phyloP scores from a whole-genome alignment of 345 rosid genomes.

The Salix caprea region DNA sequence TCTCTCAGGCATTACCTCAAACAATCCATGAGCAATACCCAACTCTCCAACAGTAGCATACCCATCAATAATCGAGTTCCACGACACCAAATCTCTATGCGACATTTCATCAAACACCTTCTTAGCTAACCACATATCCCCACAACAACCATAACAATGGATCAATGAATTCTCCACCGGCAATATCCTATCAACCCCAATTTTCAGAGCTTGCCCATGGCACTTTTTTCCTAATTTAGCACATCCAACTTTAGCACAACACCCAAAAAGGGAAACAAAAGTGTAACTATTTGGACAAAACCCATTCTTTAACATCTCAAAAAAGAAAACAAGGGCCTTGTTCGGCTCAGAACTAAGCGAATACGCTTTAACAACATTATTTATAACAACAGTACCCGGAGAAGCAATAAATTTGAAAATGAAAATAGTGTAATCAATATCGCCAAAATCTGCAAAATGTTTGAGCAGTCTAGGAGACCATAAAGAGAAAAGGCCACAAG shows the following conservation, averaged over 20 bases:
- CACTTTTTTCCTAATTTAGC: slow-evolving; percentile 42
- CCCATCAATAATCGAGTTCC: slow-evolving; percentile 45
- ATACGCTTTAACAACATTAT: slow-evolving; percentile 44
- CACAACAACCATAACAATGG: slow-evolving; percentile 41
- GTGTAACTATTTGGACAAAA: slow-evolving; percentile 58
- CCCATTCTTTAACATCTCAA: slow-evolving; percentile 40
- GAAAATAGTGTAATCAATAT: slow-evolving; percentile 38
- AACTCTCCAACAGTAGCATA: slow-evolving; percentile 27
- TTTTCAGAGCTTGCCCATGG: slow-evolving; percentile 55
- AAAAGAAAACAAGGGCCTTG: slow-evolving; percentile 41
- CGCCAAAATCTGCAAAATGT: slow-evolving; percentile 39
- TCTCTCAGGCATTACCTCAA: slow-evolving; percentile 44
- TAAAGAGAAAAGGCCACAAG: slow-evolving; percentile 48
- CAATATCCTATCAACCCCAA: slow-evolving; percentile 44
- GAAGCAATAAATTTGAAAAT: slow-evolving; percentile 37
- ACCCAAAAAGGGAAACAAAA: slow-evolving; percentile 48
- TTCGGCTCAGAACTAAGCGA: slow-evolving; percentile 37
- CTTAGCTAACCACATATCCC: slow-evolving; percentile 32
- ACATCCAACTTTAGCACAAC: slow-evolving; percentile 39
- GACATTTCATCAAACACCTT: slow-evolving; percentile 53
- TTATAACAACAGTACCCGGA: slow-evolving; percentile 37
- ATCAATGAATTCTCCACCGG: slow-evolving; percentile 56
- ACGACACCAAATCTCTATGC: slow-evolving; percentile 43
- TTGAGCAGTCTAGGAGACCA: slow-evolving; percentile 49
- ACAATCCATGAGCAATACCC: slow-evolving; percentile 41